Conservation (phyloP, 768 basidiomycete genomes). For the Podaxis pistillaris region DNA sequence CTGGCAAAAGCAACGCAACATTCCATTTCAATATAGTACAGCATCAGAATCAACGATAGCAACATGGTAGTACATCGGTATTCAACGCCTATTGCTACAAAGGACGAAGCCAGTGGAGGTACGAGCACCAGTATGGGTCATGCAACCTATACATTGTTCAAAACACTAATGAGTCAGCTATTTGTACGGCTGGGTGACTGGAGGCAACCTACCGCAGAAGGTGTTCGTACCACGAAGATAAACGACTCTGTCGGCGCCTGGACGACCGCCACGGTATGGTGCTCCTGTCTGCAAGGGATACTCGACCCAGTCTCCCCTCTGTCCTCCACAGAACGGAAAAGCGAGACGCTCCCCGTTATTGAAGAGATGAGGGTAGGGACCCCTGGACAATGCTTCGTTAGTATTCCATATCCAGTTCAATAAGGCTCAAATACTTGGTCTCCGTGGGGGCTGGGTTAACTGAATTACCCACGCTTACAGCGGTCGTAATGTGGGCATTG, state of each 20-base stretch:
- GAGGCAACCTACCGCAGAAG: not conserved
- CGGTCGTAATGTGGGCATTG: not conserved
- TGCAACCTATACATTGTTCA: not conserved
- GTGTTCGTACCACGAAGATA: not conserved
- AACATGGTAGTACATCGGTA: not conserved
- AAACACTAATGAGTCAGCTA: not conserved
- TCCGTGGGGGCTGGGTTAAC: not conserved
- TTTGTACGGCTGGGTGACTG: not conserved
- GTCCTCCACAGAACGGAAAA: not conserved
- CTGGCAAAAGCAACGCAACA: not conserved
- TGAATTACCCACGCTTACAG: not conserved
- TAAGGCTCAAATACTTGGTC: not conserved
- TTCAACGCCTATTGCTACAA: not conserved
- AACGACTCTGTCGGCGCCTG: not conserved
- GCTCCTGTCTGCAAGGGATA: not conserved
- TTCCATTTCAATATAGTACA: not conserved
- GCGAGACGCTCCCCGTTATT: not conserved
- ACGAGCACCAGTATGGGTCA: not conserved
- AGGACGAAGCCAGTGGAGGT: not conserved
- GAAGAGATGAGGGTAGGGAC: not conserved
- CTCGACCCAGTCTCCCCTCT: not conserved
- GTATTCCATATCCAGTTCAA: not conserved
- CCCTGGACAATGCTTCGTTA: not conserved
- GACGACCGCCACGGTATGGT: not conserved
- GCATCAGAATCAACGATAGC: not conserved